These are phyloP conservation scores for Naegleria lovaniensis DNA, from an alignment of 208 protist species.

Conservation along the genomic window DNA sequence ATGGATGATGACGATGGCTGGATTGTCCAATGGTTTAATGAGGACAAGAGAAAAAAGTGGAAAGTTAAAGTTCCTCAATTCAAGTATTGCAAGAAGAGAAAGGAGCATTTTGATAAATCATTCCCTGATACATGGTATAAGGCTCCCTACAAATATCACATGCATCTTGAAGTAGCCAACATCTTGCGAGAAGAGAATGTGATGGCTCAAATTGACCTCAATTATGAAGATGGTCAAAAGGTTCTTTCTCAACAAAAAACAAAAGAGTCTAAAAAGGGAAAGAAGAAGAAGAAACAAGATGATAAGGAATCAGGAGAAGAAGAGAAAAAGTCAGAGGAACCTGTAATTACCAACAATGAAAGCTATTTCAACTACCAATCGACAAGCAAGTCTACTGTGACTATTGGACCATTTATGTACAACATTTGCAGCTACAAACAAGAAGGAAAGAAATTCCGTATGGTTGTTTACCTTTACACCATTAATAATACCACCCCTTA, in stretches of 20 bases:
- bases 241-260: background rate
- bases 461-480: constrained; percentile 16
- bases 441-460: constrained; percentile 22
- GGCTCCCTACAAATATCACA: constrained; percentile 18
- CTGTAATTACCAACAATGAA: constrained; percentile 18
- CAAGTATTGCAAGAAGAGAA: constrained; percentile 29
- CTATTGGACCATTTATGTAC: background rate
- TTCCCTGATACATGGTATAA: constrained; percentile 21
- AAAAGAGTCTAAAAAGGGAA: background rate
- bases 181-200: background rate
- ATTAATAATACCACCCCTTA: background rate
- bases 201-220: background rate
- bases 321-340: background rate
- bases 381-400: background rate
- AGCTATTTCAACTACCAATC: constrained; percentile 12
- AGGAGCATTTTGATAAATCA: background rate
- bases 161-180: background rate
- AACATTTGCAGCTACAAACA: constrained; percentile 25
- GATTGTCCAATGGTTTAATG: constrained; percentile 26
- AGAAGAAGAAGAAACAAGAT: background rate
- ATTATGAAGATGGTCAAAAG: constrained; percentile 28
- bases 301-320: background rate
- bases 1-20: constrained; percentile 11
- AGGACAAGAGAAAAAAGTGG: constrained; percentile 7
- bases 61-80: constrained; percentile 8